phyloP scores from a whole-genome alignment of 345 rosid genomes.

The Mercurialis annua region DNA sequence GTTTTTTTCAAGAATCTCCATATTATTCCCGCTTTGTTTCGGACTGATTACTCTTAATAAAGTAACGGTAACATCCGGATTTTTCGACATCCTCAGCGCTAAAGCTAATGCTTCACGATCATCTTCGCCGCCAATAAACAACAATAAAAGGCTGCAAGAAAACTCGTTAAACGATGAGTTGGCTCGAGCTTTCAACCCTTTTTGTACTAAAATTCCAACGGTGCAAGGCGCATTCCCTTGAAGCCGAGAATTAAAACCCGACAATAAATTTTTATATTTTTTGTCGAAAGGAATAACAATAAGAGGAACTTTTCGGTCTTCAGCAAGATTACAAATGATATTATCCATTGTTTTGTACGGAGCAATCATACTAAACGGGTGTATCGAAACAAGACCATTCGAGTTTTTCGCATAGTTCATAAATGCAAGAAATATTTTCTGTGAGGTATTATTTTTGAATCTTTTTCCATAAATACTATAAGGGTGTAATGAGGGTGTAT shows the following conservation, averaged over 20 bases:
- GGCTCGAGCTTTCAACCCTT: not conserved
- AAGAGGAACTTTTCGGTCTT: conserved; percentile 18
- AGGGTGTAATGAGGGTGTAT: conserved; percentile 23
- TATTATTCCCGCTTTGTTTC: not conserved
- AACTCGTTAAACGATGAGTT: not conserved
- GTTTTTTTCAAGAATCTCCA: not conserved
- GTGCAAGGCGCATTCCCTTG: conserved; percentile 29
- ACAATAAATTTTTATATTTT: not conserved
- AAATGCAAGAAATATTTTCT: conserved; percentile 31
- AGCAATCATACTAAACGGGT: conserved; percentile 23
- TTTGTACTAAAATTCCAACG: conserved; percentile 30
- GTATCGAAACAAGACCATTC: conserved; percentile 1
- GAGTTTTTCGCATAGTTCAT: conserved; percentile 13
- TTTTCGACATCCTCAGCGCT: conserved; percentile 22
- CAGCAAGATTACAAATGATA: conserved; percentile 29
- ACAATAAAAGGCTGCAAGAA: conserved; percentile 12
- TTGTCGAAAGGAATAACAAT: conserved; percentile 26
- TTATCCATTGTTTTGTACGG: conserved; percentile 31
- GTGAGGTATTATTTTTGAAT: not conserved
- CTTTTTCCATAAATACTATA: conserved; percentile 7
- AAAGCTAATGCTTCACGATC: conserved; percentile 38
- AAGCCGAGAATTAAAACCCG: conserved; percentile 7
- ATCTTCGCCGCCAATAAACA: conserved; percentile 33
- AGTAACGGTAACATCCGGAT: conserved; percentile 19
- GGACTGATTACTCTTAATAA: not conserved